phyloP scores from a whole-genome alignment of 1,284 basidiomycete species.

The Malassezia japonica region DNA sequence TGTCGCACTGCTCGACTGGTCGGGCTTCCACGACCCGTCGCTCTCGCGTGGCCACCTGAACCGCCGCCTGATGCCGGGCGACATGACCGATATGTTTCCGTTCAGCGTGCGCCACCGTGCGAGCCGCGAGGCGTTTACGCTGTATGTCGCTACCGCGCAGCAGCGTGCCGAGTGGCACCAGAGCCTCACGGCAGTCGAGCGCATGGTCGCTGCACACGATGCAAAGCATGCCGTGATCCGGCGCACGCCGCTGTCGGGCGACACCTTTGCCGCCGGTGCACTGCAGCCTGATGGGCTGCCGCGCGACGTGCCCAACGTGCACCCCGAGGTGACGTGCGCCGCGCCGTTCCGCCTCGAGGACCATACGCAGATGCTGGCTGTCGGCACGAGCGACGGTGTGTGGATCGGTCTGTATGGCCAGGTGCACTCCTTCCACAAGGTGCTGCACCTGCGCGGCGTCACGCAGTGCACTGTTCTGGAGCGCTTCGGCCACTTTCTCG shows the following conservation, averaged over 20 bases:
- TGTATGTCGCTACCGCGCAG: constrained; percentile 73
- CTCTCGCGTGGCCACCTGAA: constrained; percentile 34
- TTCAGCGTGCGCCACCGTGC: constrained; percentile 37
- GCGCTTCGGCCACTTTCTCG: constrained; percentile 87
- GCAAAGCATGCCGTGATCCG: no score
- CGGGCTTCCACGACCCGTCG: constrained; percentile 32
- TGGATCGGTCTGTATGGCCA: constrained; percentile 91
- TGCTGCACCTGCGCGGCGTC: constrained; percentile 77
- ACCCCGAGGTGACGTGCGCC: constrained; percentile 77
- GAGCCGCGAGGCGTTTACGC: constrained; percentile 50
- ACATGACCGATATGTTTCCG: constrained; percentile 37
- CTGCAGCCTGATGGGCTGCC: no score
- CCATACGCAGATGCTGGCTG: constrained; percentile 71
- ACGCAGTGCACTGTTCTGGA: constrained; percentile 89
- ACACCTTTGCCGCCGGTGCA: neutral
- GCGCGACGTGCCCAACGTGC: neutral
- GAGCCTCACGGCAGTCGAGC: no score
- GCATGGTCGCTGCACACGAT: no score
- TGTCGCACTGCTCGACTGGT: constrained; percentile 36
- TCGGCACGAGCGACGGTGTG: constrained; percentile 88
- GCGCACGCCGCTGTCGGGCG: neutral
- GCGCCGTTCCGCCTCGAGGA: constrained; percentile 68
- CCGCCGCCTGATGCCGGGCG: constrained; percentile 33
- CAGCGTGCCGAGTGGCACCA: constrained; percentile 74
- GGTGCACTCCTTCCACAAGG: constrained; percentile 72